A percentile compares a stretch with the other conserved stretches of the same genome.
Evolutionary conservation across 768 basidiomycete species (phyloP).

Genomic region (Collybia sp.): DNA sequence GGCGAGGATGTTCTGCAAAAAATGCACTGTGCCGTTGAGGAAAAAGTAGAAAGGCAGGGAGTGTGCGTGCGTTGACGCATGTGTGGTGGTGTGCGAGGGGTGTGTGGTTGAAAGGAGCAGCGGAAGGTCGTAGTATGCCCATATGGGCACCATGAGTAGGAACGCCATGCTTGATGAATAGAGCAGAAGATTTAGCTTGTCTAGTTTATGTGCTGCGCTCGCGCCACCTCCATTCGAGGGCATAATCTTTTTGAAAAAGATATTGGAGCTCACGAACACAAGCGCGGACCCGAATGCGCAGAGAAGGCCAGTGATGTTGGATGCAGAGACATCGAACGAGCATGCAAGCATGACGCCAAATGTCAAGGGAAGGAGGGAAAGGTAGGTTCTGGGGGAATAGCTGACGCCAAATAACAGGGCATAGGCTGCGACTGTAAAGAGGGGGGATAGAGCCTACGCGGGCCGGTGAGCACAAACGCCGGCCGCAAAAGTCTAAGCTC

Average conservation of each 20-base stretch:
- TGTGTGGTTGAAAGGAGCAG: conserved; percentile 46
- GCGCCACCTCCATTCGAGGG: conserved; percentile 50
- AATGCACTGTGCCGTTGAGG: conserved; percentile 94
- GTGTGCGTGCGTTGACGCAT: conserved; percentile 38
- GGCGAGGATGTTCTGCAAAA: conserved; percentile 95
- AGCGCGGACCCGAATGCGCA: conserved; percentile 97
- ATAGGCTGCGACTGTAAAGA: conserved; percentile 97
- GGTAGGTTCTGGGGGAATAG: conserved; percentile 87
- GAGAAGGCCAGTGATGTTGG: conserved; percentile 81
- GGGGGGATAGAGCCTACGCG: conserved; percentile 83
- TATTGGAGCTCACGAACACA: conserved; percentile 96
- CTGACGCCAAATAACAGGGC: conserved; percentile 90
- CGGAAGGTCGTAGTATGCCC: conserved; percentile 85
- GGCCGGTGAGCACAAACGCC: neutral
- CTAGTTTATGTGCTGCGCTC: conserved; percentile 67
- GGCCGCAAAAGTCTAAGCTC: conserved; percentile 11
- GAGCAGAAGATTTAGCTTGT: conserved; percentile 94
- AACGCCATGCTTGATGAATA: conserved; percentile 96
- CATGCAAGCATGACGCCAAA: conserved; percentile 97
- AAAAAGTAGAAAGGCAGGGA: conserved; percentile 80
- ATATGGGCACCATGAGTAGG: conserved; percentile 92
- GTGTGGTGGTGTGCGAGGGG: conserved; percentile 35
- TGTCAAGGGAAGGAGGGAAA: conserved; percentile 92
- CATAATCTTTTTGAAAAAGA: conserved; percentile 99
- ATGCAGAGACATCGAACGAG: conserved; percentile 87